Percentiles rank a stretch among this genome's conserved stretches.
phyloP scores from a whole-genome alignment of 2,329 filamentous ascomycete genomes.

The Trichothecium roseum region DNA sequence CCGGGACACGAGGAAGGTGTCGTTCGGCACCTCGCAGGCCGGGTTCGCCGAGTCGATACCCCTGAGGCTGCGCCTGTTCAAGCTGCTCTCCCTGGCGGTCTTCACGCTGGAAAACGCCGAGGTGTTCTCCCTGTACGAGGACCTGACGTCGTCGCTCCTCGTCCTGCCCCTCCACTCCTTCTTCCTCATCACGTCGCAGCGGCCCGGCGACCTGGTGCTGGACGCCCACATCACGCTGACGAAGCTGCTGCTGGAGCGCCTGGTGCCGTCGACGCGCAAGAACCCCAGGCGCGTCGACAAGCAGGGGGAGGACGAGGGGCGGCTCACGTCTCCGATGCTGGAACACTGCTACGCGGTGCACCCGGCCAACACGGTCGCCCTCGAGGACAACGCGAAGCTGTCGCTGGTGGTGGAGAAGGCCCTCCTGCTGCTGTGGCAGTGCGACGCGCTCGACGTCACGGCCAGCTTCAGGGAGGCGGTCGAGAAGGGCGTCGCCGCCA shows the following conservation, averaged over 20 bases:
- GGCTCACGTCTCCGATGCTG: slow-evolving; percentile 34
- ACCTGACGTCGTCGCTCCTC: slow-evolving; percentile 45
- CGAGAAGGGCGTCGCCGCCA: slow-evolving; percentile 35
- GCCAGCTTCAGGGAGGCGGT: slow-evolving; percentile 26
- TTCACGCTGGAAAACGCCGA: slow-evolving; percentile 33
- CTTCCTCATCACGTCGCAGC: slow-evolving; percentile 35
- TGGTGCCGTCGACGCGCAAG: slow-evolving; percentile 29
- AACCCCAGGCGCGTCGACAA: slow-evolving; percentile 28
- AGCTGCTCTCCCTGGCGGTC: slow-evolving; percentile 37
- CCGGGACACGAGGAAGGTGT: slow-evolving; percentile 10
- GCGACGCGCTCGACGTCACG: slow-evolving; percentile 23
- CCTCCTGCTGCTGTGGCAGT: slow-evolving; percentile 39
- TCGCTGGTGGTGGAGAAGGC: slow-evolving; percentile 58
- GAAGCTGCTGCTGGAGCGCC: slow-evolving; percentile 32
- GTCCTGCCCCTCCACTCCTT: slow-evolving; percentile 50
- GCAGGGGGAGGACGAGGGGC: slow-evolving; percentile 23
- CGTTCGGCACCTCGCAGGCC: slow-evolving; percentile 12
- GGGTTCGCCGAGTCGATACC: slow-evolving; percentile 42
- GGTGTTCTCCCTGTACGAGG: slow-evolving; percentile 46
- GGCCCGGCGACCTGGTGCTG: slow-evolving; percentile 21
- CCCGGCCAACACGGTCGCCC: slow-evolving; percentile 48
- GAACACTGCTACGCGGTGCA: slow-evolving; percentile 54
- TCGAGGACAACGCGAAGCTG: slow-evolving; percentile 63
- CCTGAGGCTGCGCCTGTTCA: slow-evolving; percentile 53
- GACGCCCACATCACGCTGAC: slow-evolving; percentile 33